A percentile compares a stretch with the other conserved stretches of the same genome.
These are phyloP conservation scores for Noccaea bulbosa DNA, from an alignment of 345 rosid genomes.

Conservation along the genomic window DNA sequence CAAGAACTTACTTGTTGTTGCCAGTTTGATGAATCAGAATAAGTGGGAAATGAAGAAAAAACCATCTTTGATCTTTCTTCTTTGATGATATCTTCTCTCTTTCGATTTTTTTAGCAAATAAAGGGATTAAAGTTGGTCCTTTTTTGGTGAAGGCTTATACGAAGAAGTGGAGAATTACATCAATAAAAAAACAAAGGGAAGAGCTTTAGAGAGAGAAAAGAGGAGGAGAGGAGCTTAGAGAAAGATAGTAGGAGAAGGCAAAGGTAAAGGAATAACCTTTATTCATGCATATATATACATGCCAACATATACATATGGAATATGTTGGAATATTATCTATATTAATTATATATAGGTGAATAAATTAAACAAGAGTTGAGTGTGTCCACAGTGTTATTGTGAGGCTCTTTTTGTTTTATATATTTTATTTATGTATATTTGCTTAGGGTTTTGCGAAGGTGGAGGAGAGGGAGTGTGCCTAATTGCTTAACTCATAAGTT, in stretches of 20 bases:
- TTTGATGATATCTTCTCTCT: conserved; percentile 36
- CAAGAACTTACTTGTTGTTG: conserved; percentile 48
- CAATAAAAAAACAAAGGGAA: conserved; percentile 36
- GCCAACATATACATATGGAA: conserved; percentile 27
- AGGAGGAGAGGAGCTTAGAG: conserved; percentile 31
- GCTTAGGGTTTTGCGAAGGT: conserved; percentile 44
- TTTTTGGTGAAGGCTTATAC: conserved; percentile 35
- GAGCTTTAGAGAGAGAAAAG: conserved; percentile 43
- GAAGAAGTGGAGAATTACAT: conserved; percentile 45
- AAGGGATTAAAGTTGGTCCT: conserved; percentile 37
- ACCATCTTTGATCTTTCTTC: conserved; percentile 44
- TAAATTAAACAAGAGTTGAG: conserved; percentile 29
- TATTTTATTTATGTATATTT: conserved; percentile 28
- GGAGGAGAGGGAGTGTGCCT: conserved; percentile 34
- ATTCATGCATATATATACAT: conserved; percentile 39
- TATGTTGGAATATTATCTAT: conserved; percentile 23
- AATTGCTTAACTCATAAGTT: conserved; percentile 48
- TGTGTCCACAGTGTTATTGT: conserved; percentile 32
- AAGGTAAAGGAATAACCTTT: conserved; percentile 46
- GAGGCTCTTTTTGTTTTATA: conserved; percentile 42
- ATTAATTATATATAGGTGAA: conserved; percentile 3
- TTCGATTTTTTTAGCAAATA: conserved; percentile 20
- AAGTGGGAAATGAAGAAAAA: conserved; percentile 44
- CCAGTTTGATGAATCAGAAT: conserved; percentile 48
- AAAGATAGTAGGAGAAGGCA: conserved; percentile 44